Percentiles rank a stretch among this genome's conserved stretches.
These are phyloP conservation scores for Erodium maritimum DNA, from an alignment of 345 rosid species.

Conservation along the genomic window DNA sequence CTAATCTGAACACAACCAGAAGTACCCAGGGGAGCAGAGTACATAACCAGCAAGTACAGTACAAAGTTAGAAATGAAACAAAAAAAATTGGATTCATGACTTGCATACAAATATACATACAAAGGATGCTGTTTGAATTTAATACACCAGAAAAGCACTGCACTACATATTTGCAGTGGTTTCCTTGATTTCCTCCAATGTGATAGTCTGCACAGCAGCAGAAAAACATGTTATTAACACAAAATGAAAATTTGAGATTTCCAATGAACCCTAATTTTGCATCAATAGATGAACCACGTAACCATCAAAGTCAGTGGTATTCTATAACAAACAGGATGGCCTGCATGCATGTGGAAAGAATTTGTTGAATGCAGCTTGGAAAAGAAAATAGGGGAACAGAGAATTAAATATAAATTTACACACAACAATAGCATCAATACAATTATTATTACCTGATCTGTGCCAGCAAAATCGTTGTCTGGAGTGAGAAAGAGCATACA, in stretches of 20 bases:
- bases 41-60: too few relatives aligned
- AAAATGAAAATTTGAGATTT: too few relatives aligned
- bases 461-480: conserved; percentile 89
- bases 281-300: too few relatives aligned
- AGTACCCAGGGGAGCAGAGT: too few relatives aligned
- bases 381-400: too few relatives aligned
- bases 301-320: too few relatives aligned
- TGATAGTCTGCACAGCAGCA: conserved; percentile 44
- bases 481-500: conserved; percentile 98
- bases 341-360: too few relatives aligned
- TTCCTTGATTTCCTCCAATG: conserved; percentile 71
- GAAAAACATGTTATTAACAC: background rate
- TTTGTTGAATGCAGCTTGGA: too few relatives aligned
- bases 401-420: background rate
- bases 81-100: background rate
- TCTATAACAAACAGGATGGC: too few relatives aligned
- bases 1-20: too few relatives aligned
- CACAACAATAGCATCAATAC: background rate
- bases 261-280: too few relatives aligned
- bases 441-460: conserved; percentile 79
- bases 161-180: conserved; percentile 51
- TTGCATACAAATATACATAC: conserved; percentile 18
- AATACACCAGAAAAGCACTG: conserved; percentile 1
- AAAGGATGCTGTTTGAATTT: conserved; percentile 2
- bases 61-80: too few relatives aligned